These are phyloP conservation scores for Ophioceras dolichostomum DNA, from an alignment of 2,329 filamentous ascomycete genomes.

Conservation along the genomic window DNA sequence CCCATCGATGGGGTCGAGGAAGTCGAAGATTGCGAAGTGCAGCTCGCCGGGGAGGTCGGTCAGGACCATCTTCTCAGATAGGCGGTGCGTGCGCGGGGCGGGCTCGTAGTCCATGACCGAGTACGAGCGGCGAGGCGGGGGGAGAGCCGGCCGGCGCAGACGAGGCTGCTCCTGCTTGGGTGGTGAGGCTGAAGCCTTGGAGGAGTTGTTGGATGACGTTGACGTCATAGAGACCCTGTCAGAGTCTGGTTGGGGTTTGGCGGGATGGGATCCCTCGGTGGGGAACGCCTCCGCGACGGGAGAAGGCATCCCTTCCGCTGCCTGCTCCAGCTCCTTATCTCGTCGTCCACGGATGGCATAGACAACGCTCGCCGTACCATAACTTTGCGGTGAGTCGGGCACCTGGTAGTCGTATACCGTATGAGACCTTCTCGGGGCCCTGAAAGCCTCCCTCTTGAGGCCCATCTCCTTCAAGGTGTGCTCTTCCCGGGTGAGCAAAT, in stretches of 20 bases:
- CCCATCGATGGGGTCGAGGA: slow-evolving; percentile 52
- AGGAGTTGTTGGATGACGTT: neutral
- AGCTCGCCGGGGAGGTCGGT: slow-evolving; percentile 44
- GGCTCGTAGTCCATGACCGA: slow-evolving; percentile 50
- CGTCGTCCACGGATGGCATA: neutral
- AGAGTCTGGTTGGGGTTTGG: neutral
- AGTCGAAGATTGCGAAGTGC: slow-evolving; percentile 47
- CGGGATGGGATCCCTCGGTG: neutral
- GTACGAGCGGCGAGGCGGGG: slow-evolving; percentile 41
- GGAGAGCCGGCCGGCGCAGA: slow-evolving; percentile 20
- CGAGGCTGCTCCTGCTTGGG: neutral
- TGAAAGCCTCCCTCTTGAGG: slow-evolving; percentile 18
- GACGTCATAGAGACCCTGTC: neutral
- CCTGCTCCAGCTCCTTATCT: too few species aligned
- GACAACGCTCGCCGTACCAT: neutral
- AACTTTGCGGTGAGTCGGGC: neutral
- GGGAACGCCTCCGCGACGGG: slow-evolving; percentile 1
- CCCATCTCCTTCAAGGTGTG: slow-evolving; percentile 25
- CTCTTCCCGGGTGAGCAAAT: slow-evolving; percentile 28
- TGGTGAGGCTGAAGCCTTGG: neutral
- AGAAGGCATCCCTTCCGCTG: slow-evolving; percentile 1
- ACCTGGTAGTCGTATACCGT: slow-evolving; percentile 29
- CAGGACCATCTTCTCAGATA: slow-evolving; percentile 32
- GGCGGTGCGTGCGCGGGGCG: slow-evolving; percentile 33
- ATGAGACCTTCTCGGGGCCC: slow-evolving; percentile 30